A percentile compares a stretch with the other conserved stretches of the same genome.
phyloP scores from a whole-genome alignment of 306 rosid genomes.

The Cucurbita pepo region DNA sequence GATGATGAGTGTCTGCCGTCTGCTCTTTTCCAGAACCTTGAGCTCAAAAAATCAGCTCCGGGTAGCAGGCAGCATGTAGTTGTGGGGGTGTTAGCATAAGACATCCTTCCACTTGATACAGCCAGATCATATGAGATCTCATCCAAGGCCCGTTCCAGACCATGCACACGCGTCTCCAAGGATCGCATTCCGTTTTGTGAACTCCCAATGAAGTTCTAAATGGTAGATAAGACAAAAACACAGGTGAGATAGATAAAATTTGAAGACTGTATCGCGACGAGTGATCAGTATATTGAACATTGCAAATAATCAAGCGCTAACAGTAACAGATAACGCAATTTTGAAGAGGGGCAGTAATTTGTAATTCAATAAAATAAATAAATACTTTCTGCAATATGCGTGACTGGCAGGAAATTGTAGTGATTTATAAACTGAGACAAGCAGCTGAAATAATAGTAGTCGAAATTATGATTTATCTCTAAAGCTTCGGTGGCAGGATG shows the following conservation, averaged over 20 bases:
- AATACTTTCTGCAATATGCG: not conserved
- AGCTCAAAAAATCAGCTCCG: constrained; percentile 66
- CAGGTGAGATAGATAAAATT: not conserved
- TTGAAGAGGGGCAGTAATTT: not conserved
- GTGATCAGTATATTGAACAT: not conserved
- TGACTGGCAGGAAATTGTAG: not conserved
- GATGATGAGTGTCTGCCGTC: constrained; percentile 37
- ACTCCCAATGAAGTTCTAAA: constrained; percentile 80
- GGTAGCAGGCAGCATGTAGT: constrained; percentile 62
- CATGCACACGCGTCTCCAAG: constrained; percentile 89
- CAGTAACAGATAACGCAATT: not conserved
- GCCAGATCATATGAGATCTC: constrained; percentile 91
- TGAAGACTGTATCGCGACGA: not conserved
- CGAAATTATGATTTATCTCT: not conserved
- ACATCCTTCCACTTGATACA: constrained; percentile 69
- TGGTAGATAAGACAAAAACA: constrained; percentile 6
- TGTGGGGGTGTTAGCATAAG: constrained; percentile 19
- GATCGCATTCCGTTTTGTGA: constrained; percentile 86
- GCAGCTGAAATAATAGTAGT: not conserved
- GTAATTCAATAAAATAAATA: not conserved
- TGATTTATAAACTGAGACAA: not conserved
- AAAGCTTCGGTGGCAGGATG: not conserved
- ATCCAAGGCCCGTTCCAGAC: constrained; percentile 83
- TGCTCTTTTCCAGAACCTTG: constrained; percentile 74
- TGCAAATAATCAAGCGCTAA: not conserved